A percentile compares a stretch with the other conserved stretches of the same genome.
Conservation (phyloP, 1,284 basidiomycete species). For the Ceratobasidium sp. region DNA sequence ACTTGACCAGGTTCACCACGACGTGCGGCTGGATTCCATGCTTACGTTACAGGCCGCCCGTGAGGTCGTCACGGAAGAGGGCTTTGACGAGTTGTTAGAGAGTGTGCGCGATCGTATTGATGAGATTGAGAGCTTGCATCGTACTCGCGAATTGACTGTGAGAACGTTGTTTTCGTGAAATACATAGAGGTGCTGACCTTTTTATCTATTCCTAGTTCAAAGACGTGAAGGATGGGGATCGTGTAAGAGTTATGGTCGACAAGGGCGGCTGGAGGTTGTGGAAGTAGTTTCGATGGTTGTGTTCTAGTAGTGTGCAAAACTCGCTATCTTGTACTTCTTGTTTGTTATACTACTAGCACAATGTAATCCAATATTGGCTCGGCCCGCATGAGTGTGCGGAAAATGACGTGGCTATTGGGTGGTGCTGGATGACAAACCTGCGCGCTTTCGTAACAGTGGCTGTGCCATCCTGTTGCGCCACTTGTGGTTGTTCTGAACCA, state of each 20-base stretch:
- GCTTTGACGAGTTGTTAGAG: constrained; percentile 77
- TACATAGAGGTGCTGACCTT: constrained; percentile 22
- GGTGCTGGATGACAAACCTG: constrained; percentile 33
- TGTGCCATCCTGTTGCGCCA: constrained; percentile 30
- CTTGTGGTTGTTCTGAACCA: constrained; percentile 42
- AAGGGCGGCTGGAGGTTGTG: constrained; percentile 61
- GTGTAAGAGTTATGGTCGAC: constrained; percentile 68
- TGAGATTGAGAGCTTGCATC: constrained; percentile 58
- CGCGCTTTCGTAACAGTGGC: constrained; percentile 23
- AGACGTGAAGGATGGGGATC: constrained; percentile 68
- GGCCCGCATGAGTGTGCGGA: neutral
- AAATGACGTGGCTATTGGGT: constrained; percentile 25
- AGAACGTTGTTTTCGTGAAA: constrained; percentile 50
- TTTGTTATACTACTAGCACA: neutral
- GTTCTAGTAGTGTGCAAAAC: neutral
- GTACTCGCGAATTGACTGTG: constrained; percentile 63
- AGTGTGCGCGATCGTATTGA: constrained; percentile 77
- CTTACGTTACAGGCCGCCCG: constrained; percentile 75
- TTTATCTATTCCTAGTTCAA: constrained; percentile 64
- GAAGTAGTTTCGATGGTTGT: neutral
- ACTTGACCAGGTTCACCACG: constrained; percentile 68
- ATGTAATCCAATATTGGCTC: constrained; percentile 5
- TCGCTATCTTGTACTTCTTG: neutral
- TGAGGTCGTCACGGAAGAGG: constrained; percentile 73
- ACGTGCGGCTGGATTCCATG: constrained; percentile 82